Base-by-base conservation (phyloP, 208 protist genomes). In the Leishmania tarentolae region DNA sequence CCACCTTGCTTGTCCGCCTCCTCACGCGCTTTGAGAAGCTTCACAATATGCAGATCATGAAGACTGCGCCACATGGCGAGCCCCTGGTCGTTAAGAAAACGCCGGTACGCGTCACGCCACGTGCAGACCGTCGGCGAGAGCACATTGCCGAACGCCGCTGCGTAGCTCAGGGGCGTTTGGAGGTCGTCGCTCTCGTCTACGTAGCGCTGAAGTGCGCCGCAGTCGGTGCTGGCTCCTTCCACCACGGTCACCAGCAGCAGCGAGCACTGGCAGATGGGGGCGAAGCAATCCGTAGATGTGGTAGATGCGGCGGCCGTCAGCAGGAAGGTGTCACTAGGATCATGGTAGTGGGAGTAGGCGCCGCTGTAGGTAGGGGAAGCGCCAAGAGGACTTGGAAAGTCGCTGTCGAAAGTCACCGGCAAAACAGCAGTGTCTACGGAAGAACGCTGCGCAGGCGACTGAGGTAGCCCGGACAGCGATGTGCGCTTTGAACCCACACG, bases 101-200 rank as follows among this genome's bases (percentile, higher is more conserved):
- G 75, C 24, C 86, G 82, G 77, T 96, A 95, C 19, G 91, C 91
- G n/a, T 92, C 88, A 24, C 88, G 87, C 91, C 93, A 96, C 15
- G 31, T n/a, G 28, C 71, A 75, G 81, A 88, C 92, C 0, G 79
- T 69, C 7, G 81, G 73, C 19, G 80, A 79, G 17, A 77, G 76
- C 15, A 86, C 61, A 17, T 85, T 71, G 19, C 91, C 87, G 74
- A 92, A 96, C 8, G 86, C 80, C 3, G 87, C 77, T 4, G 85
- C 84, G 75, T 95, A 96, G 78, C 89, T 89, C 52, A 92, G 59
- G 50, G 90, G 76, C 3, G 87, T 92, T 80, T 97, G 94, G 69
- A 95, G 81, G 50, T 97, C 94, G 40, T 83, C 84, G 37, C 83
- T 94, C 86, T 89, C 88, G 85, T 97, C 94, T 50, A 96, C 86